Conservation (phyloP, 345 rosid species). For the Sisymbrium irio region DNA sequence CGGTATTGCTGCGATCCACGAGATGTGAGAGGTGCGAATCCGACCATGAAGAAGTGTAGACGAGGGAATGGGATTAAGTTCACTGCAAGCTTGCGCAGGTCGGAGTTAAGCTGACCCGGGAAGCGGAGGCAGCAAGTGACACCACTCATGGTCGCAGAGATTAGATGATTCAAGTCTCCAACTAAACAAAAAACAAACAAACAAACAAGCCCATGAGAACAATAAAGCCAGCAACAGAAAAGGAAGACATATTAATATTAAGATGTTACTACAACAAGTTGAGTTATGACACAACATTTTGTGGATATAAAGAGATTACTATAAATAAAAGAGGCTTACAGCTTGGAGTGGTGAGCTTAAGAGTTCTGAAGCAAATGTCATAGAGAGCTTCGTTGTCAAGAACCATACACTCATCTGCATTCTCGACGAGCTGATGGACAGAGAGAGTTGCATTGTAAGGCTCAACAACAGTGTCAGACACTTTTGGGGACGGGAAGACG, state of each 20-base stretch:
- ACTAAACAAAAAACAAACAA: slow-evolving; percentile 31
- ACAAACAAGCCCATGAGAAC: not conserved
- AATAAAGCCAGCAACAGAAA: not conserved
- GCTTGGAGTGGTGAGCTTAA: slow-evolving; percentile 78
- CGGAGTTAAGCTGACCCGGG: slow-evolving; percentile 77
- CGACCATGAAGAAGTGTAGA: slow-evolving; percentile 76
- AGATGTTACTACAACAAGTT: no score
- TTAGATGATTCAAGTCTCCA: slow-evolving; percentile 74
- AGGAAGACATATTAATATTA: no score
- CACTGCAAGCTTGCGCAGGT: slow-evolving; percentile 70
- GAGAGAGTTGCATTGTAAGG: slow-evolving; percentile 78
- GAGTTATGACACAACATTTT: no score
- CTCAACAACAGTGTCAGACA: slow-evolving; percentile 72
- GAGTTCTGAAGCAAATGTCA: slow-evolving; percentile 72
- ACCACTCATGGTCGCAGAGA: slow-evolving; percentile 80
- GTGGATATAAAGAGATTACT: not conserved
- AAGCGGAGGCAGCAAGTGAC: slow-evolving; percentile 76
- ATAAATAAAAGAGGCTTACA: slow-evolving; percentile 39
- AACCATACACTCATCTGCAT: slow-evolving; percentile 77
- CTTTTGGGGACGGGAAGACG: slow-evolving; percentile 68
- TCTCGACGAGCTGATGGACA: slow-evolving; percentile 73
- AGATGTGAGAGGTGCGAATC: slow-evolving; percentile 71
- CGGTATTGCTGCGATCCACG: slow-evolving; percentile 77
- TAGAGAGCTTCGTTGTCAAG: slow-evolving; percentile 72
- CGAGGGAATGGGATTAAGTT: slow-evolving; percentile 76